phyloP scores from a whole-genome alignment of 148 eudicot species.

The Bassia scoparia region DNA sequence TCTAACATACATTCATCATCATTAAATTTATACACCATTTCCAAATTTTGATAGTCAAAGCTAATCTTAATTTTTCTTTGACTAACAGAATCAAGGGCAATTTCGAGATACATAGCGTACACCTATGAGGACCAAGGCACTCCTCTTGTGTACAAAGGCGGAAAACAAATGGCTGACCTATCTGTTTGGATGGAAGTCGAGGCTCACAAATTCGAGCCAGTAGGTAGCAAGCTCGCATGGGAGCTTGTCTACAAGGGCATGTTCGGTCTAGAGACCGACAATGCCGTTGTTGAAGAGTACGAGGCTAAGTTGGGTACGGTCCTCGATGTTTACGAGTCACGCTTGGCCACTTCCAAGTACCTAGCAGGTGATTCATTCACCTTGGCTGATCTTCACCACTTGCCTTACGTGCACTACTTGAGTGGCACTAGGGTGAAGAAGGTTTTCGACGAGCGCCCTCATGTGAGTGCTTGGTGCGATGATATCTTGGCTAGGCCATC shows the following conservation, averaged over 20 bases:
- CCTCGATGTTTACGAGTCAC: conserved; percentile 65
- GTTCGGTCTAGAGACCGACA: conserved; percentile 37
- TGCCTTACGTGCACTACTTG: conserved; percentile 40
- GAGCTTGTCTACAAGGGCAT: conserved; percentile 41
- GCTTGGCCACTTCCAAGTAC: conserved; percentile 53
- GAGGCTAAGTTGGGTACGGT: conserved; percentile 42
- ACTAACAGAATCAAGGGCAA: conserved; percentile 85
- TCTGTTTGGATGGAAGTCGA: conserved; percentile 65
- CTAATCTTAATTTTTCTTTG: too few relatives aligned
- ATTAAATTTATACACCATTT: too few relatives aligned
- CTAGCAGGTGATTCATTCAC: conserved; percentile 54
- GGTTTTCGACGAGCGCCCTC: conserved; percentile 50
- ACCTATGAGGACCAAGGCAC: conserved; percentile 47
- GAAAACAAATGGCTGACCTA: conserved; percentile 42
- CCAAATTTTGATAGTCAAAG: too few relatives aligned
- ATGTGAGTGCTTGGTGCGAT: conserved; percentile 50
- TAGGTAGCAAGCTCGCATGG: conserved; percentile 35
- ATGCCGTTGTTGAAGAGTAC: conserved; percentile 35
- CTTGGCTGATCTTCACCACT: conserved; percentile 69
- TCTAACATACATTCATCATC: too few relatives aligned
- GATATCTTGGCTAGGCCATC: conserved; percentile 66
- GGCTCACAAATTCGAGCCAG: conserved; percentile 53
- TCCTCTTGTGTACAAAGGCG: conserved; percentile 30
- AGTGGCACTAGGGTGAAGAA: conserved; percentile 34
- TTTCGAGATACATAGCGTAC: conserved; percentile 47